Percentiles rank a stretch among this genome's conserved stretches.
phyloP scores from a whole-genome alignment of 768 basidiomycete genomes.

The Galerina marginata region DNA sequence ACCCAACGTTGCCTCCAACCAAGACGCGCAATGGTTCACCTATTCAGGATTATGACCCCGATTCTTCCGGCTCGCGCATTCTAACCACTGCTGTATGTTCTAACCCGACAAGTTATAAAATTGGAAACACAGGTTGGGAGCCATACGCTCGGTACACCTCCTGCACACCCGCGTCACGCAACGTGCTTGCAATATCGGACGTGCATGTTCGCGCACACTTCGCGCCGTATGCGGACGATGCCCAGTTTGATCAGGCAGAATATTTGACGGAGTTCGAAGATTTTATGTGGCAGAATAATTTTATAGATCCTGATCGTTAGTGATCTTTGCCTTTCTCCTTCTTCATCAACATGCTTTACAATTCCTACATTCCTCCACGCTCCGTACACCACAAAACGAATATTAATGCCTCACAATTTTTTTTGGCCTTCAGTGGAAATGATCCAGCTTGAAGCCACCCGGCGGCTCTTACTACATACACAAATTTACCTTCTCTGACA shows the following conservation, averaged over 20 bases:
- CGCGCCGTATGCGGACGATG: conserved; percentile 55
- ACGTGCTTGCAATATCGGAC: conserved; percentile 18
- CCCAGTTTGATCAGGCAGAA: conserved; percentile 32
- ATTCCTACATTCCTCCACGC: not conserved
- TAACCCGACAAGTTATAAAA: too few relatives aligned
- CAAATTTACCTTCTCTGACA: conserved; percentile 35
- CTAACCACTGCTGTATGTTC: too few relatives aligned
- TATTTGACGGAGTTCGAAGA: conserved; percentile 34
- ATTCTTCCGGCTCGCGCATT: not conserved
- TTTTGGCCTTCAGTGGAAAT: conserved; percentile 44
- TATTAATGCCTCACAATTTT: not conserved
- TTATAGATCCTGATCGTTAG: conserved; percentile 57
- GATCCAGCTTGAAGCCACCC: conserved; percentile 50
- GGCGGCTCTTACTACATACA: conserved; percentile 39
- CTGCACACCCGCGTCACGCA: conserved; percentile 50
- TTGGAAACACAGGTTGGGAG: not conserved
- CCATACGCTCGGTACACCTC: conserved; percentile 43
- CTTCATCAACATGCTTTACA: too few relatives aligned
- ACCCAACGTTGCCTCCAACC: not conserved
- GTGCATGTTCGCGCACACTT: conserved; percentile 31
- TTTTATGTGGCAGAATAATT: conserved; percentile 42
- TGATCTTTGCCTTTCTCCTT: not conserved
- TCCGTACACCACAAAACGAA: not conserved
- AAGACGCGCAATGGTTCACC: not conserved
- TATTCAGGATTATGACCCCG: not conserved